These are phyloP conservation scores for Geotrichum klebahnii DNA, from an alignment of 1,139 yeast genomes.

Conservation along the genomic window DNA sequence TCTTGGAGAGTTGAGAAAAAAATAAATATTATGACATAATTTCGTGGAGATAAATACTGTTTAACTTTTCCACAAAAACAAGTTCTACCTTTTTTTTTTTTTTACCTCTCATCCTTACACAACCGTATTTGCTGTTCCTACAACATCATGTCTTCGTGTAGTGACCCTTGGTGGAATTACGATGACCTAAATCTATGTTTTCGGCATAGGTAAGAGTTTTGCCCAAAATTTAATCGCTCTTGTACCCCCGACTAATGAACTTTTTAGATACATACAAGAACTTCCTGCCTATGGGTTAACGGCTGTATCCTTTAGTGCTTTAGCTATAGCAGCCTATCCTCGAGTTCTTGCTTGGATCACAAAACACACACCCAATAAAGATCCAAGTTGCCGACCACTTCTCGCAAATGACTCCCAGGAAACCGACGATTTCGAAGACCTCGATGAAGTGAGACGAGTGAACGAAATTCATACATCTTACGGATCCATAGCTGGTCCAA, in stretches of 20 bases:
- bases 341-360: slow-evolving; percentile 16
- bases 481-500: slow-evolving; percentile 20
- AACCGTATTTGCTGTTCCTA: too few relatives aligned
- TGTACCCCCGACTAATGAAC: not conserved
- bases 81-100: too few relatives aligned
- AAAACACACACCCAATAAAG: slow-evolving; percentile 18
- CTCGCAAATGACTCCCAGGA: slow-evolving; percentile 22
- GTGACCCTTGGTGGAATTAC: slow-evolving; percentile 31
- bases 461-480: slow-evolving; percentile 11
- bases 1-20: too few relatives aligned
- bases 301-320: slow-evolving; percentile 24
- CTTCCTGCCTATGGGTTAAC: slow-evolving; percentile 26
- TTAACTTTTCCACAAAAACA: too few relatives aligned
- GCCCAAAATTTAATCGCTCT: not conserved
- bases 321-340: slow-evolving; percentile 26
- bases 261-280: slow-evolving; percentile 30
- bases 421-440: slow-evolving; percentile 14
- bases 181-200: slow-evolving; percentile 34
- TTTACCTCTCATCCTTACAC: too few relatives aligned
- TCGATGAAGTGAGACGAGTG: slow-evolving; percentile 22
- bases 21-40: too few relatives aligned
- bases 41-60: too few relatives aligned
- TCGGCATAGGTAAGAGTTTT: slow-evolving; percentile 31
- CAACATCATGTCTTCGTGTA: slow-evolving; percentile 23
- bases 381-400: slow-evolving; percentile 30